Evolutionary conservation across 1,284 basidiomycete species (phyloP).

Genomic region (Ceratobasidium sp.): DNA sequence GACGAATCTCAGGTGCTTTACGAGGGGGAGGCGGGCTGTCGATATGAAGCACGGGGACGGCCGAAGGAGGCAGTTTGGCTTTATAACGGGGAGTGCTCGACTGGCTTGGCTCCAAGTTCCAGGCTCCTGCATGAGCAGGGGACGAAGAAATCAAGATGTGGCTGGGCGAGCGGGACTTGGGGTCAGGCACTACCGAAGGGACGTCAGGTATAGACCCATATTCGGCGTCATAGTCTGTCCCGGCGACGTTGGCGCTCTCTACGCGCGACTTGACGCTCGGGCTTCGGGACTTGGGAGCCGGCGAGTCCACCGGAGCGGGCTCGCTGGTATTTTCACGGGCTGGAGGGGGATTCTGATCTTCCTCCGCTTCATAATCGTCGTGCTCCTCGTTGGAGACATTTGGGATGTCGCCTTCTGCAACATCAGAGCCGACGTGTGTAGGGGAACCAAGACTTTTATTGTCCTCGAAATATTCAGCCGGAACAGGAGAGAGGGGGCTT

Average conservation of each 20-base stretch:
- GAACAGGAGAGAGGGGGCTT: not conserved
- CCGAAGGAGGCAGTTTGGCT: not conserved
- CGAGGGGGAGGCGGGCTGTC: not conserved
- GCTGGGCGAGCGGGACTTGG: not conserved
- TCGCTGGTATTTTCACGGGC: not conserved
- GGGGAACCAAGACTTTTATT: not conserved
- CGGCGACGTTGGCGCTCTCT: not conserved
- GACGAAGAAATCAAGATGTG: not conserved
- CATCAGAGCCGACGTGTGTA: no score
- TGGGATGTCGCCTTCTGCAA: not conserved
- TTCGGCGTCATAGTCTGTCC: conserved; percentile 27
- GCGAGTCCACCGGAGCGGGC: not conserved
- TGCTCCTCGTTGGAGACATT: not conserved
- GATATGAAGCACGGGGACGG: not conserved
- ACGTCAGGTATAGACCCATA: conserved; percentile 23
- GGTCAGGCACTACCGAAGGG: not conserved
- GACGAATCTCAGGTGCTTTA: not conserved
- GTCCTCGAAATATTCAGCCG: not conserved
- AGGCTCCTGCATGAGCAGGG: not conserved
- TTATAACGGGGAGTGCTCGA: conserved; percentile 18
- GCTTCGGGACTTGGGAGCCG: not conserved
- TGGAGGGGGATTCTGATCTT: not conserved
- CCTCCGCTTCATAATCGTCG: not conserved
- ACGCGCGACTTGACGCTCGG: not conserved
- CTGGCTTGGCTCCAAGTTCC: not conserved